phyloP scores from a whole-genome alignment of 2,329 filamentous ascomycete genomes.

The Diaporthe eres region DNA sequence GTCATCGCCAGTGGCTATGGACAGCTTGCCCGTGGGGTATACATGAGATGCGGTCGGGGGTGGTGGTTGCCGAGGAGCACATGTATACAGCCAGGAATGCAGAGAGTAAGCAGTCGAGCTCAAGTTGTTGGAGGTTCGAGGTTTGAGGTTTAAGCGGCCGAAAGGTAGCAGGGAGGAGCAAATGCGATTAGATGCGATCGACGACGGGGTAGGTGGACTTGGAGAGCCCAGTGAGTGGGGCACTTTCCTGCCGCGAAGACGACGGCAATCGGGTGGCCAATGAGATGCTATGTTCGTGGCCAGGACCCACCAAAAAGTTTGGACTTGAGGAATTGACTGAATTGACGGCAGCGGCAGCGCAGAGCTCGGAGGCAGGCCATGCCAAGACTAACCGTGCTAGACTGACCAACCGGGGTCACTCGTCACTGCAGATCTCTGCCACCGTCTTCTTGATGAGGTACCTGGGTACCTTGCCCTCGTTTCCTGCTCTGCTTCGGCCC shows the following conservation, averaged over 20 bases:
- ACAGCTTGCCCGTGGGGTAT: slow-evolving; percentile 35
- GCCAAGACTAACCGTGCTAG: slow-evolving; percentile 5
- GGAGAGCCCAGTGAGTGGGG: slow-evolving; percentile 25
- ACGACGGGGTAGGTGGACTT: slow-evolving; percentile 31
- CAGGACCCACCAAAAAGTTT: slow-evolving; percentile 32
- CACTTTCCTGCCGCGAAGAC: slow-evolving; percentile 20
- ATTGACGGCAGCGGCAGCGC: neutral
- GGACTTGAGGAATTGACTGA: slow-evolving; percentile 6
- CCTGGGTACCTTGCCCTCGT: no score
- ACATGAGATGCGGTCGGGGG: slow-evolving; percentile 25
- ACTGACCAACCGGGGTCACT: neutral
- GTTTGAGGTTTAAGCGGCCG: neutral
- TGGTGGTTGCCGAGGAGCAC: neutral
- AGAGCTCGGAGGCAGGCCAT: neutral
- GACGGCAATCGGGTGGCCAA: slow-evolving; percentile 8
- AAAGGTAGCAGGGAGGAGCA: slow-evolving; percentile 2
- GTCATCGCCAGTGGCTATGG: slow-evolving; percentile 39
- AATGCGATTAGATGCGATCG: slow-evolving; percentile 32
- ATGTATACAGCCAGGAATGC: slow-evolving; percentile 18
- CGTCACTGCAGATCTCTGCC: neutral
- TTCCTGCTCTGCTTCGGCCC: neutral
- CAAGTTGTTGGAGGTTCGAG: neutral
- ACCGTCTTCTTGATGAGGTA: neutral
- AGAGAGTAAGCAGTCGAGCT: neutral
- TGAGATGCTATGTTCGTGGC: neutral